These are phyloP conservation scores for Cucurbita pepo DNA, from an alignment of 306 rosid species.

Conservation along the genomic window DNA sequence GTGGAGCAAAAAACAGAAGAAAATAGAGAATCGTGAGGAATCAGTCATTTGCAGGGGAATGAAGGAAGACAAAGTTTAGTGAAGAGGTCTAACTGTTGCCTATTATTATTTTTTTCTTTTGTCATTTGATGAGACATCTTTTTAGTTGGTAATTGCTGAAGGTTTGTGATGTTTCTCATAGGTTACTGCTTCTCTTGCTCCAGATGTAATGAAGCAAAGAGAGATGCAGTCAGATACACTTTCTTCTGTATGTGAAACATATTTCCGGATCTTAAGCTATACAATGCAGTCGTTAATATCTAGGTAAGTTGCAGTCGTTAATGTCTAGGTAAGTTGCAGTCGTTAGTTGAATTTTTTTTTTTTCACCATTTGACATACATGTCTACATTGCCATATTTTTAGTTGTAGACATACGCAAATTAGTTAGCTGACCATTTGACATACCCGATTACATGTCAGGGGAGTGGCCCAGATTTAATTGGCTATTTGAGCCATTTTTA, in stretches of 20 bases:
- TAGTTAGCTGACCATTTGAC: too few species aligned
- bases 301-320: constrained; percentile 47
- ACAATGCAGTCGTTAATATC: constrained; percentile 35
- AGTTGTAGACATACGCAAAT: too few species aligned
- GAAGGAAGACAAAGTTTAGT: constrained; percentile 51
- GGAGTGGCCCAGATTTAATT: too few species aligned
- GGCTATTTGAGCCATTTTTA: too few species aligned
- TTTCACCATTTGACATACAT: too few species aligned
- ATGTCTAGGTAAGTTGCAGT: constrained; percentile 37
- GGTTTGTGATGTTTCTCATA: constrained; percentile 13
- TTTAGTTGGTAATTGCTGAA: constrained; percentile 11
- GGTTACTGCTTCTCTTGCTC: constrained; percentile 72
- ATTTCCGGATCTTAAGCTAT: constrained; percentile 79
- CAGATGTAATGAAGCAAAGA: constrained; percentile 51
- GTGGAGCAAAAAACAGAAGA: constrained; percentile 35
- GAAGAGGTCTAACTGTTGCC: constrained; percentile 44
- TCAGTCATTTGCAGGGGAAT: constrained; percentile 38
- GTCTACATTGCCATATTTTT: too few species aligned
- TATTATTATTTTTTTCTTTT: not conserved
- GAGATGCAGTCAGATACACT: constrained; percentile 79
- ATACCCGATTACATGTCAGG: too few species aligned
- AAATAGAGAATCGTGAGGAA: constrained; percentile 48
- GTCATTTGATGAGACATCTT: not conserved
- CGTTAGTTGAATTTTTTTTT: too few species aligned
- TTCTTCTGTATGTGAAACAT: constrained; percentile 84